Evolutionary conservation across 208 protist species (phyloP).

Genomic region (Vickermania spadyakhi): DNA sequence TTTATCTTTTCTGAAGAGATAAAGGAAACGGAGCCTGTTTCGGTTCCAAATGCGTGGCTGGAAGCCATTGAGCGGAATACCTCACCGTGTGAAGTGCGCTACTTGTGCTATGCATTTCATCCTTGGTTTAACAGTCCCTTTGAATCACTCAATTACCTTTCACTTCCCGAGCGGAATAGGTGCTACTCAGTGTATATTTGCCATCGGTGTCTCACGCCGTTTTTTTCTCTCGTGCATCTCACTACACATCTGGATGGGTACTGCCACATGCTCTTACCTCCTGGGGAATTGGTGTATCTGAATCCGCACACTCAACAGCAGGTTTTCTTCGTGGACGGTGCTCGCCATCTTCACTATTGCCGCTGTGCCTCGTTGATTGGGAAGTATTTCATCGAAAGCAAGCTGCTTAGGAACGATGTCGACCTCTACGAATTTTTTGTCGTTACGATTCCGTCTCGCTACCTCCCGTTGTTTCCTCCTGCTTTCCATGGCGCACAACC

Average conservation of each 20-base stretch:
- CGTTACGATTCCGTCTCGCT: slow-evolving; percentile 32
- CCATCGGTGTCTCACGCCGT: slow-evolving; percentile 58
- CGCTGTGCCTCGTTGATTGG: slow-evolving; percentile 49
- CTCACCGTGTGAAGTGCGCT: slow-evolving; percentile 47
- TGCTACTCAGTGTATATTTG: slow-evolving; percentile 62
- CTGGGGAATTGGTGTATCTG: slow-evolving; percentile 40
- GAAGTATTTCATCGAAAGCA: slow-evolving; percentile 65
- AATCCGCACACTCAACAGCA: slow-evolving; percentile 22
- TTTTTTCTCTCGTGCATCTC: slow-evolving; percentile 36
- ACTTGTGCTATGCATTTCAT: slow-evolving; percentile 48
- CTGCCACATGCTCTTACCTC: slow-evolving; percentile 27
- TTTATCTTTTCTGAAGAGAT: slow-evolving; percentile 12
- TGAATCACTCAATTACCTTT: slow-evolving; percentile 34
- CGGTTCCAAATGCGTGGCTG: slow-evolving; percentile 36
- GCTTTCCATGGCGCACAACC: slow-evolving; percentile 7
- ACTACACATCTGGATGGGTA: slow-evolving; percentile 39
- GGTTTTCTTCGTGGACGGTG: slow-evolving; percentile 48
- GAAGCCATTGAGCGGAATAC: slow-evolving; percentile 42
- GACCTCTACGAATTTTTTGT: slow-evolving; percentile 72
- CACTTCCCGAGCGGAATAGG: slow-evolving; percentile 33
- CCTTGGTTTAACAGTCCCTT: slow-evolving; percentile 59
- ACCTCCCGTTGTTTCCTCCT: slow-evolving; percentile 23
- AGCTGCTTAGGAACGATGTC: slow-evolving; percentile 55
- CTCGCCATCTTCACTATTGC: slow-evolving; percentile 51
- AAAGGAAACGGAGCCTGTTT: neutral